phyloP scores from a whole-genome alignment of 495 filamentous ascomycete species.

The Trichoderma asperelloides region DNA sequence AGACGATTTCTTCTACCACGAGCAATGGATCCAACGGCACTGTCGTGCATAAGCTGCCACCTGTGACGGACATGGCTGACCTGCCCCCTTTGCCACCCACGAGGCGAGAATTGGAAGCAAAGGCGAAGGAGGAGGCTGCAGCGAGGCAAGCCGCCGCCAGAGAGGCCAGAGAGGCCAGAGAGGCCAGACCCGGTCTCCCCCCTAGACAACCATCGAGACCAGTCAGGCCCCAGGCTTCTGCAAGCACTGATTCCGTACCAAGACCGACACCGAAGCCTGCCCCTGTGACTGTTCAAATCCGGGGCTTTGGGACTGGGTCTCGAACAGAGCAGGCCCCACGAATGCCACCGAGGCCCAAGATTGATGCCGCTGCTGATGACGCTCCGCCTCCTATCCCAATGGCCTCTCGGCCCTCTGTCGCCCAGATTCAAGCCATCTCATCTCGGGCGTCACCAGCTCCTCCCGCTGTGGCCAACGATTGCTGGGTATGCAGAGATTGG shows the following conservation, averaged over 20 bases:
- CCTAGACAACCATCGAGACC: conserved; percentile 36
- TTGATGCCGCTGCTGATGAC: not conserved
- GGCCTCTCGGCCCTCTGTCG: conserved; percentile 32
- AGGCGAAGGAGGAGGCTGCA: conserved; percentile 27
- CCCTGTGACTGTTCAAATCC: not conserved
- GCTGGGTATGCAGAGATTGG: conserved; percentile 81
- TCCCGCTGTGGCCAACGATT: conserved; percentile 31
- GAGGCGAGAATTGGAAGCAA: conserved; percentile 36
- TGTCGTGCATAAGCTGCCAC: conserved; percentile 32
- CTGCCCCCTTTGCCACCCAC: conserved; percentile 41
- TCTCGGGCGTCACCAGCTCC: conserved; percentile 21
- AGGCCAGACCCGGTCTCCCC: conserved; percentile 21
- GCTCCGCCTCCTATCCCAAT: conserved; percentile 32
- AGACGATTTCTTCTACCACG: conserved; percentile 21
- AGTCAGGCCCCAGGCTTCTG: conserved; percentile 13
- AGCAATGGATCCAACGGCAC: conserved; percentile 24
- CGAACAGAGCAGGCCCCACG: not conserved
- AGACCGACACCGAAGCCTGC: not conserved
- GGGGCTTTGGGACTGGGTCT: not conserved
- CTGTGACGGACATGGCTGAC: conserved; percentile 38
- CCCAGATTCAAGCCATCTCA: conserved; percentile 32
- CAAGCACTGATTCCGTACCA: not conserved
- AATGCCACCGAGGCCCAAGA: not conserved
- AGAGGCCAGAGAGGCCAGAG: conserved; percentile 9
- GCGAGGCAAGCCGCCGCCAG: conserved; percentile 14